Evolutionary conservation across 805 yeast genomes (phyloP), one percentile per base, ranked within the genome.

Genomic region (Hanseniaspora jakobsenii): DNA sequence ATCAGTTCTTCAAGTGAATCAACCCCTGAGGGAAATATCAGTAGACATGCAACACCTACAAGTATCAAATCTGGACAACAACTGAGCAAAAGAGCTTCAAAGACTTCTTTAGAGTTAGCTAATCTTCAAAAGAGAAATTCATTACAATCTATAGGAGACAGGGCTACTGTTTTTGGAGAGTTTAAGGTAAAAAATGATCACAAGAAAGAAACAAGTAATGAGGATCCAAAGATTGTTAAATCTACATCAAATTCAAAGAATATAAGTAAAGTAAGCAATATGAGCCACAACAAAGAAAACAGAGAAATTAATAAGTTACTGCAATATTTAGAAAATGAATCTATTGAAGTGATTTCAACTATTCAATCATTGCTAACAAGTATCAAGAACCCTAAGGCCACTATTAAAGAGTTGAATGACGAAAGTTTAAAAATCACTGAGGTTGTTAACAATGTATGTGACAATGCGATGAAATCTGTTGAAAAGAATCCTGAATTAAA

Each of bases 221-320:
- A 23, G 16, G 22, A 32, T 16, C n/a, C n/a, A n/a, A n/a, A n/a
- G n/a, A n/a, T n/a, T n/a, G n/a, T n/a, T n/a, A n/a, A n/a, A n/a
- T n/a, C n/a, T n/a, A n/a, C n/a, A n/a, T n/a, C n/a, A n/a, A n/a
- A n/a, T n/a, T n/a, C n/a, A n/a, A n/a, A n/a, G n/a, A n/a, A n/a
- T n/a, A n/a, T n/a, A n/a, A n/a, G n/a, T n/a, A n/a, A n/a, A n/a
- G n/a, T n/a, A n/a, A n/a, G n/a, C n/a, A n/a, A n/a, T n/a, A n/a
- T n/a, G n/a, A n/a, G n/a, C n/a, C n/a, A n/a, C n/a, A n/a, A 78
- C 47, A 82, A 84, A 54, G 94, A 94, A 1, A 96, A 87, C 55
- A 83, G 84, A 58, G 81, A 95, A 1, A 70, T 87, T 50, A 76
- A 84, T 6, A 93, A 85, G 55, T 75, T 89, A 48, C 72, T 87